Evolutionary conservation across 352 stramenopile species (phyloP), one percentile per base, ranked within the genome.

Genomic region (Ochromonadaceae sp.): DNA sequence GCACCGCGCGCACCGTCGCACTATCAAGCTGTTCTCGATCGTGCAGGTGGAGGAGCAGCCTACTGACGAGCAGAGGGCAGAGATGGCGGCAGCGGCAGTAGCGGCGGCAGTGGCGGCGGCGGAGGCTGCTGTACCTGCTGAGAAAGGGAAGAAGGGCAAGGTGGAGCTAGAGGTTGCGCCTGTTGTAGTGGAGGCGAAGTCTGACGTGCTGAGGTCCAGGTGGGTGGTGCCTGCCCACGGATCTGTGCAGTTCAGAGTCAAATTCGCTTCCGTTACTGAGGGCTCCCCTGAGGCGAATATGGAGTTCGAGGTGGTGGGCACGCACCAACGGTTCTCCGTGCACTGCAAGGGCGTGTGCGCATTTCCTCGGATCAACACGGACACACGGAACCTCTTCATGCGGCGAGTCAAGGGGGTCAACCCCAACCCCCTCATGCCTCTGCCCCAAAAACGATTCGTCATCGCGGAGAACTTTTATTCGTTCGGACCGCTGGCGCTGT

Each of bases 301-400:
- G 30, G 79, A 79, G 0, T 96, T 96, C 67, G 87, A 96, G 66
- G 85, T 93, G 28, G 78, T 91, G 0, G 88, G 86, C 0, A 71
- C 78, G n/a, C 39, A 35, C 0, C 83, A 83, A 28, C 81, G 89
- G 57, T 87, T 90, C 56, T 78, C 72, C 12, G 74, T 96, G 1
- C 82, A 90, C 47, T 82, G 77, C 41, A 77, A 79, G 17, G 88
- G 81, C 12, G 74, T 76, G 0, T 90, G 86, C 47, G 73, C 75
- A 4, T 85, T 94, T 15, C 88, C 88, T n/a, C 81, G 77, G 17
- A 92, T 96, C 65, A 94, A 94, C 70, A 79, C 67, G 30, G 87
- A 96, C 56, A 87, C 87, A 10, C 74, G 85, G 38, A 95, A 93
- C 63, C 82, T 96, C 1, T 96, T 95, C 63, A 96, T 95, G 87